phyloP scores from a whole-genome alignment of 345 rosid genomes.

The Moricandia arvensis region DNA sequence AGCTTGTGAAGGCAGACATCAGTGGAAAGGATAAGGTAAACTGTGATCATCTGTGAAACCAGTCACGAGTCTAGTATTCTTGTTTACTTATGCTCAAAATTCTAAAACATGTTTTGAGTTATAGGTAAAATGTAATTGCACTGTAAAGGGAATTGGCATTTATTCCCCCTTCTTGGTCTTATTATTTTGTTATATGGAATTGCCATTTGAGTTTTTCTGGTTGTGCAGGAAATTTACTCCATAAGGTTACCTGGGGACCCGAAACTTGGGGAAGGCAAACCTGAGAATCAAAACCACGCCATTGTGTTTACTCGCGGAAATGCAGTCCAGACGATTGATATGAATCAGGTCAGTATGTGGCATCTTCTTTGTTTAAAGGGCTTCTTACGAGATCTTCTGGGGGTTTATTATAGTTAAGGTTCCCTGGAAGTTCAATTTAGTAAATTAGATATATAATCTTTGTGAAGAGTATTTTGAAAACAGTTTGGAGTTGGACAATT shows the following conservation, averaged over 20 bases:
- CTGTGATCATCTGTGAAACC: constrained; percentile 23
- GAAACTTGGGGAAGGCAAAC: constrained; percentile 97
- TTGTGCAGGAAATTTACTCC: constrained; percentile 83
- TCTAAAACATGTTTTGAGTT: constrained; percentile 5
- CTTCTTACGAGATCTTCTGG: constrained; percentile 1
- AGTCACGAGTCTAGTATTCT: constrained; percentile 10
- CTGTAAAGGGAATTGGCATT: not conserved
- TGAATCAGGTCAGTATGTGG: constrained; percentile 74
- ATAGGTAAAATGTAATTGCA: constrained; percentile 8
- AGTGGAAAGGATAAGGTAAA: constrained; percentile 94
- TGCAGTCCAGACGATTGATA: constrained; percentile 96
- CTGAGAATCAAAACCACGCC: constrained; percentile 99
- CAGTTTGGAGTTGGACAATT: constrained; percentile 7
- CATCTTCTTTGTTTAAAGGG: not conserved
- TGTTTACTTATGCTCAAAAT: constrained; percentile 22
- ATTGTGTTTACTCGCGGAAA: constrained; percentile 94
- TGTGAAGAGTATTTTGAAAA: constrained; percentile 5
- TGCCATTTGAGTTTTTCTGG: constrained; percentile 15
- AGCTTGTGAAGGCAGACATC: constrained; percentile 95
- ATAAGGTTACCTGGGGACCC: constrained; percentile 96
- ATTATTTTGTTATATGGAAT: not conserved
- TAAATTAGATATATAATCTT: constrained; percentile 11
- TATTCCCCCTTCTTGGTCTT: constrained; percentile 1
- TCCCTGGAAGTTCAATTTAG: not conserved
- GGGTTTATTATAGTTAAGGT: constrained; percentile 22